Evolutionary conservation across 192 early-diverging fungal species (phyloP).

Genomic region (Podila clonocystis): DNA sequence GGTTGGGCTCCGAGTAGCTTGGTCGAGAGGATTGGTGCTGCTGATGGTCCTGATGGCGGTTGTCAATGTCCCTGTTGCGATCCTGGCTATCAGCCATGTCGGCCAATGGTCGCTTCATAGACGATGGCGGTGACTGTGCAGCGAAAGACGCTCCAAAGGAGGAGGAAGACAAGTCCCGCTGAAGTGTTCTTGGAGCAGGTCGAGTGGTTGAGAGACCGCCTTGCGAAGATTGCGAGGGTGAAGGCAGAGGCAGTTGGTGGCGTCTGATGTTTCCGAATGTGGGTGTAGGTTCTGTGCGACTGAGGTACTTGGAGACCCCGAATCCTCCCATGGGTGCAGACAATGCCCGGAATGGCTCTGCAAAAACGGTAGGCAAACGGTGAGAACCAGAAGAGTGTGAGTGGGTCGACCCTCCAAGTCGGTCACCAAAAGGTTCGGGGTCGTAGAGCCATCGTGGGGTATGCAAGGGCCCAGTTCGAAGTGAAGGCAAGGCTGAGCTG

Average conservation of each 20-base stretch:
- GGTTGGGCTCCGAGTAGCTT: not conserved
- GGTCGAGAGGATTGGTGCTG: constrained; percentile 12
- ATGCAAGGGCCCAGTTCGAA: constrained; percentile 42
- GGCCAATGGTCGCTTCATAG: constrained; percentile 43
- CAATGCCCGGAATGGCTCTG: constrained; percentile 34
- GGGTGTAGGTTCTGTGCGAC: constrained; percentile 19
- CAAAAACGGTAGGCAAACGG: constrained; percentile 39
- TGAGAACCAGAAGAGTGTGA: constrained; percentile 11
- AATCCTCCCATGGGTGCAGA: constrained; percentile 51
- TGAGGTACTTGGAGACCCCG: constrained; percentile 45
- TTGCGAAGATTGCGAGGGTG: constrained; percentile 2
- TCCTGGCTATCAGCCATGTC: constrained; percentile 52
- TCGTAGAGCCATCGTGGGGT: constrained; percentile 41
- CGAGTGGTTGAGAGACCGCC: not conserved
- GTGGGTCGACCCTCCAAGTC: constrained; percentile 7
- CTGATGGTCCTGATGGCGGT: constrained; percentile 42
- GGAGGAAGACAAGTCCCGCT: constrained; percentile 37
- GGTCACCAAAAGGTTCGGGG: constrained; percentile 41
- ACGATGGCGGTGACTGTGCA: constrained; percentile 30
- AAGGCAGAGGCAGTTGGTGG: constrained; percentile 40
- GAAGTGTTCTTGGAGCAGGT: constrained; percentile 18
- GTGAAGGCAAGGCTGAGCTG: constrained; percentile 26
- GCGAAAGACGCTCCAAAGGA: constrained; percentile 44
- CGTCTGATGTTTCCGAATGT: constrained; percentile 22
- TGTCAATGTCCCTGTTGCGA: constrained; percentile 45